Base-by-base conservation (phyloP, 2,329 filamentous ascomycete genomes). In the Alternaria ventricosa region DNA sequence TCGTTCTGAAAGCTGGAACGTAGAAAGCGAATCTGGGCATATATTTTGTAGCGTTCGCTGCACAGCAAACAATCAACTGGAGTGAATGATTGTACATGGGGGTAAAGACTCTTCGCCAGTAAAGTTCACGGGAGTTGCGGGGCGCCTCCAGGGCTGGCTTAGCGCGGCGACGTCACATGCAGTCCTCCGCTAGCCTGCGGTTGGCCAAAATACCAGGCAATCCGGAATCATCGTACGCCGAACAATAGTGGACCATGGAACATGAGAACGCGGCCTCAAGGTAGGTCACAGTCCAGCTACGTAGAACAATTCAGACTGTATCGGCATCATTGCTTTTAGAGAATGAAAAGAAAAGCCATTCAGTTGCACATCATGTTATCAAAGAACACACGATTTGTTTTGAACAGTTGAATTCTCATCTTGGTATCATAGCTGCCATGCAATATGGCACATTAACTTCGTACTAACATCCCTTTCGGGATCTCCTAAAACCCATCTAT, bases 351-450 rank as follows among this genome's bases (percentile, higher is more conserved):
- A 8, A 41, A 23, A 30, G 22, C 5, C 12, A 41, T n/a, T 9
- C 0, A 15, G 10, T 13, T 27, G 1, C 36, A 55, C 15, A 11
- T 20, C 33, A 28, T 10, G 15, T 5, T 9, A 43, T 10, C 6
- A 55, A 15, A n/a, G 12, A 15, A 13, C 10, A 12, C 1, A 12
- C 30, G 7, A 22, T 20, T 27, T 47, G 27, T 28, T 41, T 45
- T 18, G 33, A 63, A 55, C 57, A 20, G 33, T 60, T 36, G 33
- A 41, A 44, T 60, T 60, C 56, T 46, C 46, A 58, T 49, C 44
- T 51, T 62, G 60, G 60, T 63, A 63, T 63, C 60, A 60, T 60
- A 23, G 56, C 44, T 55, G 28, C 25, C 45, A 43, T 28, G 25
- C 18, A 49, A 54, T 23, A 53, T 44, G 53, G 36, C 54, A 53